These are phyloP conservation scores for Saccharomyces kudriavzevii DNA, from an alignment of 805 yeast genomes.

Conservation along the genomic window DNA sequence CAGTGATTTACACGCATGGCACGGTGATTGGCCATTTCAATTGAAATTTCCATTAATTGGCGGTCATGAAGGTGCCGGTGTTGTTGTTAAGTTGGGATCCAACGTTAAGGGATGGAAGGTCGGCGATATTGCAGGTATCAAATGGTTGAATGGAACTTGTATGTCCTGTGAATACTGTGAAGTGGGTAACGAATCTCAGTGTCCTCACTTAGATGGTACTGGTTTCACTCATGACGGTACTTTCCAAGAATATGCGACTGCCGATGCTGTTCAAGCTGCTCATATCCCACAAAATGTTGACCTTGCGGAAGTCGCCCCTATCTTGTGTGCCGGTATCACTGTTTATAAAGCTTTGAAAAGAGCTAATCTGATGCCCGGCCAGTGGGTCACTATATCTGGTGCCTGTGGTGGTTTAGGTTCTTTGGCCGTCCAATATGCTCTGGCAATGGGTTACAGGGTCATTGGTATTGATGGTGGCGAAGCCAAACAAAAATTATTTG, in stretches of 20 bases:
- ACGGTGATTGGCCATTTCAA: conserved; percentile 62
- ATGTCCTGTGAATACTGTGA: conserved; percentile 58
- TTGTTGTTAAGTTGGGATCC: conserved; percentile 55
- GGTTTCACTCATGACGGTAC: conserved; percentile 71
- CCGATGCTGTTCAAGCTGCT: conserved; percentile 58
- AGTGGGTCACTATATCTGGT: conserved; percentile 70
- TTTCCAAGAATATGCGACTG: conserved; percentile 60
- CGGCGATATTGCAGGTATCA: conserved; percentile 61
- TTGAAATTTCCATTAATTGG: conserved; percentile 56
- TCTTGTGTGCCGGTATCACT: conserved; percentile 61
- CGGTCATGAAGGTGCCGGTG: conserved; percentile 71
- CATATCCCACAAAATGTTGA: conserved; percentile 48
- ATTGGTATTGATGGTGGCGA: conserved; percentile 70
- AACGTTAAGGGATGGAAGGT: conserved; percentile 51
- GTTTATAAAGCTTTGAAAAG: conserved; percentile 61
- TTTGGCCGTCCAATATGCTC: conserved; percentile 66
- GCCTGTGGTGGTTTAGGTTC: conserved; percentile 81
- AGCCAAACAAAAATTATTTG: conserved; percentile 48
- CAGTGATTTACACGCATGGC: conserved; percentile 69
- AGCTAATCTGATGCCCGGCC: conserved; percentile 51
- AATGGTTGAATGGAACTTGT: conserved; percentile 65
- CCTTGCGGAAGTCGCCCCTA: conserved; percentile 50
- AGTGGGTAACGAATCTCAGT: conserved; percentile 52
- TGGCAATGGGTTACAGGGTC: conserved; percentile 66
- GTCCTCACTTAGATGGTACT: conserved; percentile 59